Percentiles rank a stretch among this genome's conserved stretches.
phyloP scores from a whole-genome alignment of 306 rosid genomes.

The Castanopsis chinensis region DNA sequence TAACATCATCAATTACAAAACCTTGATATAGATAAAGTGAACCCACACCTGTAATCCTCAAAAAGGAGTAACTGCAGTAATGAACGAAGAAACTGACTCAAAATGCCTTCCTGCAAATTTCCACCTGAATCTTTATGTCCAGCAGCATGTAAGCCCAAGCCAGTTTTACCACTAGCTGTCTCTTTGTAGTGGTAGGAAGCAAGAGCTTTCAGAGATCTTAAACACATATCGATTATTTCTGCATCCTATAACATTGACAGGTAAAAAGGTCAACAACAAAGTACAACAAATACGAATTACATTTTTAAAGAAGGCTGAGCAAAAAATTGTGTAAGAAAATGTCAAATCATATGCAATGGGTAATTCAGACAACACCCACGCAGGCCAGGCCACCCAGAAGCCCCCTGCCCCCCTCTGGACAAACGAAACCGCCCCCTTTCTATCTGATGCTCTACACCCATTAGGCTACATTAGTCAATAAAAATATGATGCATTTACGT shows the following conservation, averaged over 20 bases:
- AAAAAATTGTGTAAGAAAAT: conserved; percentile 4
- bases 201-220: conserved; percentile 85
- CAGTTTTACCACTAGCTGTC: conserved; percentile 57
- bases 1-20: not conserved
- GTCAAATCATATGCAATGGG: not conserved
- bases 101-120: conserved; percentile 72
- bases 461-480: not conserved
- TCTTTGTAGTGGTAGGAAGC: conserved; percentile 83
- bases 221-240: conserved; percentile 79
- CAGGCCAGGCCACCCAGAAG: not conserved
- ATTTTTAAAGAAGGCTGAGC: not conserved
- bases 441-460: not conserved
- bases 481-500: not conserved
- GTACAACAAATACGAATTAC: not conserved
- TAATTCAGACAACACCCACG: not conserved
- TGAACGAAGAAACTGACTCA: conserved; percentile 80
- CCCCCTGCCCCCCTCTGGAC: not conserved
- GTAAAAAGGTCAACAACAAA: conserved; percentile 17
- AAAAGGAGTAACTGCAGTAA: conserved; percentile 83
- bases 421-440: not conserved
- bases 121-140: conserved; percentile 55
- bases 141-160: conserved; percentile 67
- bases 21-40: not conserved
- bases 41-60: conserved; percentile 76
- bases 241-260: conserved; percentile 51